A percentile compares a stretch with the other conserved stretches of the same genome.
These are phyloP conservation scores for Candida tunisiensis DNA, from an alignment of 1,139 yeast genomes.

Conservation along the genomic window DNA sequence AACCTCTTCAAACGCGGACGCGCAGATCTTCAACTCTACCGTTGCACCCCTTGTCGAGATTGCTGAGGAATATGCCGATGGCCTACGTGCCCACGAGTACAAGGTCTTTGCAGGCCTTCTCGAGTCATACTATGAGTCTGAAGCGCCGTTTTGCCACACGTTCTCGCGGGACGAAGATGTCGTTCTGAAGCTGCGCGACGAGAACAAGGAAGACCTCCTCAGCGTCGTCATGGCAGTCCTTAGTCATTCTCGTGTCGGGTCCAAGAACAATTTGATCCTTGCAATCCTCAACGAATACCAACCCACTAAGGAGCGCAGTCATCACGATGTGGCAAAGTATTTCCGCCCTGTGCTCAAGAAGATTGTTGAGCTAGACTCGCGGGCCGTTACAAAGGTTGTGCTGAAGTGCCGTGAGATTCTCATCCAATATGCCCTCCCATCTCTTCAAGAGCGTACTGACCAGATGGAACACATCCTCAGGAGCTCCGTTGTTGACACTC, in stretches of 20 bases:
- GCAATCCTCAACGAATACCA: slow-evolving; percentile 66
- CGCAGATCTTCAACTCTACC: slow-evolving; percentile 30
- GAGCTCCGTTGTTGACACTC: slow-evolving; percentile 77
- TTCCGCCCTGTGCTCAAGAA: slow-evolving; percentile 58
- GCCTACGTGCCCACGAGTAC: slow-evolving; percentile 74
- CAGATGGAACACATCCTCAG: slow-evolving; percentile 92
- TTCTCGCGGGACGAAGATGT: slow-evolving; percentile 64
- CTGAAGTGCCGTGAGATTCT: slow-evolving; percentile 90
- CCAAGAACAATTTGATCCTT: slow-evolving; percentile 77
- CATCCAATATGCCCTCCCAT: slow-evolving; percentile 92
- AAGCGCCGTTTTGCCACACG: slow-evolving; percentile 58
- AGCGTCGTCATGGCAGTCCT: slow-evolving; percentile 58
- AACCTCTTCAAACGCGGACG: slow-evolving; percentile 28
- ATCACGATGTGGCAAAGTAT: slow-evolving; percentile 47
- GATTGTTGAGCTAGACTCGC: slow-evolving; percentile 74
- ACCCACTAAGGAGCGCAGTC: slow-evolving; percentile 35
- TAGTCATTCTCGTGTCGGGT: slow-evolving; percentile 86
- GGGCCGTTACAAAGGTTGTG: slow-evolving; percentile 89
- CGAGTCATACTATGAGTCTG: slow-evolving; percentile 60
- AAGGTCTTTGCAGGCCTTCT: slow-evolving; percentile 53
- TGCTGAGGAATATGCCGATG: slow-evolving; percentile 54
- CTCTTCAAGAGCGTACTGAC: slow-evolving; percentile 89
- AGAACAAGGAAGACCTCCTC: slow-evolving; percentile 57
- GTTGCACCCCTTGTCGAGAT: slow-evolving; percentile 61
- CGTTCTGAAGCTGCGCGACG: slow-evolving; percentile 72